A percentile compares a stretch with the other conserved stretches of the same genome.
Conservation (phyloP, 2,329 filamentous ascomycete species). For the Lomentospora prolificans region DNA sequence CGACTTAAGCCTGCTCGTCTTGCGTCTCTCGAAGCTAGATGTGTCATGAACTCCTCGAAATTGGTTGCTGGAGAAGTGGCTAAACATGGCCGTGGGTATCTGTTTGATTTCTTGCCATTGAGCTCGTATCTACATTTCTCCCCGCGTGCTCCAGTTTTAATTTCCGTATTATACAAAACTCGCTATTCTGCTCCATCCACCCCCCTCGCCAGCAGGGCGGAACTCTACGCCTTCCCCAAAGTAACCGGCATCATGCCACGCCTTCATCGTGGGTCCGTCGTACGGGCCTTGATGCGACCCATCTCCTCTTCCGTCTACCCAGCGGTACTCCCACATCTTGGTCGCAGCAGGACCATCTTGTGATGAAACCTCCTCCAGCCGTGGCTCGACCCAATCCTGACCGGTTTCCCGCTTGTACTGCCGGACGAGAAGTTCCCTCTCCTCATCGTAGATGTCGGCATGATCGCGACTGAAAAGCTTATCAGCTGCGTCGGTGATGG, state of each 20-base stretch:
- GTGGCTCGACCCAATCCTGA: constrained; percentile 64
- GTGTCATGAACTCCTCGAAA: too few species aligned
- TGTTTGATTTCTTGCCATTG: not conserved
- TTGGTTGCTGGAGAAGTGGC: too few species aligned
- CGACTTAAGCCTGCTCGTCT: too few species aligned
- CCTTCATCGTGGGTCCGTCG: constrained; percentile 73
- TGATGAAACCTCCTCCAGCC: constrained; percentile 17
- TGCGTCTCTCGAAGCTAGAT: too few species aligned
- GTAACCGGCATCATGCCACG: constrained; percentile 86
- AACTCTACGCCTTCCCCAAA: constrained; percentile 87
- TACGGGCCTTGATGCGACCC: constrained; percentile 78
- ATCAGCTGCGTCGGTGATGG: constrained; percentile 83
- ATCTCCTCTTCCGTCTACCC: constrained; percentile 79
- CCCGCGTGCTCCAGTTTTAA: not conserved
- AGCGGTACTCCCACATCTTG: constrained; percentile 79
- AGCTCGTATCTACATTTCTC: not conserved
- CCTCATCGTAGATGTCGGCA: constrained; percentile 83
- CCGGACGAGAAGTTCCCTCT: constrained; percentile 72
- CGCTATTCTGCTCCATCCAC: constrained; percentile 40
- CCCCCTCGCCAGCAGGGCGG: constrained; percentile 44
- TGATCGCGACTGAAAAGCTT: constrained; percentile 74
- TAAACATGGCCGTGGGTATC: too few species aligned
- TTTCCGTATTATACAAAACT: constrained; percentile 35
- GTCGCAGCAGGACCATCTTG: constrained; percentile 9
- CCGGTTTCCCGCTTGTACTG: constrained; percentile 80